phyloP scores from a whole-genome alignment of 2,329 filamentous ascomycete genomes.

The Cladophialophora yegresii region DNA sequence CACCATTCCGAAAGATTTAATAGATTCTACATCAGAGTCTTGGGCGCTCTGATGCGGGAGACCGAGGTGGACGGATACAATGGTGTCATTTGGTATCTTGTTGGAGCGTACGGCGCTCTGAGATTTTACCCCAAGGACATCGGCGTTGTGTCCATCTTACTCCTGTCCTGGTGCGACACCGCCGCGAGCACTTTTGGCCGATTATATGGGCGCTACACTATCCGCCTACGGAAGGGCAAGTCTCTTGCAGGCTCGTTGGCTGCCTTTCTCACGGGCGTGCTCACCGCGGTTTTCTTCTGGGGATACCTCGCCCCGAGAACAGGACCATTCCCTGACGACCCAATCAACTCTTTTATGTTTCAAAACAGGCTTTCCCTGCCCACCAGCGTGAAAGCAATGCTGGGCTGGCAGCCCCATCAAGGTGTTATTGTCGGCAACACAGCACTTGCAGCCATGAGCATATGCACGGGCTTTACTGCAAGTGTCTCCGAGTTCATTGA shows the following conservation, averaged over 20 bases:
- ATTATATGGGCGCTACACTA: slow-evolving; percentile 85
- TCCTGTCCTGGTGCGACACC: slow-evolving; percentile 97
- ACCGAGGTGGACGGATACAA: slow-evolving; percentile 94
- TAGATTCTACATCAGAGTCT: slow-evolving; percentile 75
- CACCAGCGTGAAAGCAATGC: slow-evolving; percentile 54
- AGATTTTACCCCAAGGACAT: slow-evolving; percentile 91
- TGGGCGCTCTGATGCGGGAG: slow-evolving; percentile 95
- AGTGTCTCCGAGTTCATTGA: slow-evolving; percentile 88
- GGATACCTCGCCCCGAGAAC: slow-evolving; percentile 74
- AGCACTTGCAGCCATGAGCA: slow-evolving; percentile 76
- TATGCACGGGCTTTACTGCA: slow-evolving; percentile 86
- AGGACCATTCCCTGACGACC: slow-evolving; percentile 69
- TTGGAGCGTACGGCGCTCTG: slow-evolving; percentile 84
- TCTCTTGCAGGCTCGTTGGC: slow-evolving; percentile 86
- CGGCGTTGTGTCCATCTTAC: slow-evolving; percentile 80
- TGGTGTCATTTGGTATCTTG: slow-evolving; percentile 93
- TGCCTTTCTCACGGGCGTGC: slow-evolving; percentile 78
- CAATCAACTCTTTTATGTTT: slow-evolving; percentile 69
- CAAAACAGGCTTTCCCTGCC: slow-evolving; percentile 74
- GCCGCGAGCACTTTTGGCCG: slow-evolving; percentile 93
- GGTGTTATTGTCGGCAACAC: slow-evolving; percentile 67
- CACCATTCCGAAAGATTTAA: slow-evolving; percentile 83
- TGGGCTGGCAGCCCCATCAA: slow-evolving; percentile 63
- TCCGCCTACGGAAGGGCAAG: slow-evolving; percentile 81
- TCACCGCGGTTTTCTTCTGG: slow-evolving; percentile 84